Evolutionary conservation across 768 basidiomycete genomes (phyloP), one percentile per base, ranked within the genome.

Genomic region (Termitomyces sp.): DNA sequence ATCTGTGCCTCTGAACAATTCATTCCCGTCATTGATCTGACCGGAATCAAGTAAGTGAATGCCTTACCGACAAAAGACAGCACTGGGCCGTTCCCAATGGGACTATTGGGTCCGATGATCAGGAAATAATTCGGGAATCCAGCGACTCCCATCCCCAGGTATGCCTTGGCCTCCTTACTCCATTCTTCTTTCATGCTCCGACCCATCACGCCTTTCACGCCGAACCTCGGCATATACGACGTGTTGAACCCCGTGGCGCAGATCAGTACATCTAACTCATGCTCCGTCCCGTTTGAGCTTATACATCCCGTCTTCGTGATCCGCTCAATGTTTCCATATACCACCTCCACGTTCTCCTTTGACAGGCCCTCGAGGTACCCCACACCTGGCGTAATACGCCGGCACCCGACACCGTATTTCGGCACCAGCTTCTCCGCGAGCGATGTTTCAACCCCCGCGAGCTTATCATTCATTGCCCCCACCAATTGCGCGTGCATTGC

Each of bases 391-490:
- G 73, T 74, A 5, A 73, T 64, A 50, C 74, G 62, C 12, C 72
- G 57, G 52, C 74, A 75, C 3, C 74, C 73, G 7, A 74, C 66
- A 5, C 64, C 65, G 62, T 69, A 75, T n/a, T 56, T 62, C 1
- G 73, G 74, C 16, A 74, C 70, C 28, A 75, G 42, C 52, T 75
- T 68, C 22, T 76, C 75, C 18, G 74, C 72, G 36, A 84, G 77
- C 66, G 71, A 70, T 0, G 75, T 72, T 55, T 71, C 75, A 57
- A 74, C 71, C 22, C 72, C 73, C 16, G 59, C 44, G 10, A 85
- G 68, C 55, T 73, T 75, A 52, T 71, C 68, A 33, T 70, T 65
- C 80, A 84, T 82, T 47, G 69, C 61, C 18, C 64, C 64, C 5
- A 59, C 61, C 64, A 78, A 69, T 6, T 54, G 60, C 10, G 52